Percentiles rank a stretch among this genome's conserved stretches.
phyloP scores from a whole-genome alignment of 768 basidiomycete species.

The Albatrellus ellisii region DNA sequence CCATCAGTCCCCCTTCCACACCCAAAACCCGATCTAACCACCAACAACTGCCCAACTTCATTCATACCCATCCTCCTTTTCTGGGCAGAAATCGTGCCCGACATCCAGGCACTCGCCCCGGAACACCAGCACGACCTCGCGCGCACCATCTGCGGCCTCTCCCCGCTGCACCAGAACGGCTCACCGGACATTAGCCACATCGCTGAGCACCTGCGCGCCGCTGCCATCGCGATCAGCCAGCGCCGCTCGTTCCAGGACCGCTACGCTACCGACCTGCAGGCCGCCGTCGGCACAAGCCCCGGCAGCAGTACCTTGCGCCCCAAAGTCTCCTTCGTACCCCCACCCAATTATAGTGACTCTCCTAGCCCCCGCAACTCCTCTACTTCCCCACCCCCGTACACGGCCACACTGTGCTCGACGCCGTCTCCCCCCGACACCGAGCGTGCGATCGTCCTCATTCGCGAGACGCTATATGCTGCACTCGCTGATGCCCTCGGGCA shows the following conservation, averaged over 20 bases:
- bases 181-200: slow-evolving; percentile 39
- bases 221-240: slow-evolving; percentile 81
- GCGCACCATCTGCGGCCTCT: slow-evolving; percentile 60
- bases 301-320: slow-evolving; percentile 22
- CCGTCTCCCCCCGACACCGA: slow-evolving; percentile 21
- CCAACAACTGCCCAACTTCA: slow-evolving; percentile 51
- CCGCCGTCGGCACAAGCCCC: slow-evolving; percentile 57
- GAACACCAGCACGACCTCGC: slow-evolving; percentile 75
- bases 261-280: slow-evolving; percentile 63
- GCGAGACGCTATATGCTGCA: slow-evolving; percentile 78
- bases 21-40: slow-evolving; percentile 45
- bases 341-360: too few species aligned
- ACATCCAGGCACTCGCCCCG: slow-evolving; percentile 47
- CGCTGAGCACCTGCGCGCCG: slow-evolving; percentile 70
- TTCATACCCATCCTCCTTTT: slow-evolving; percentile 60
- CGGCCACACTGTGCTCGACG: slow-evolving; percentile 11
- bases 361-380: too few species aligned
- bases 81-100: slow-evolving; percentile 55
- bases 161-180: too few species aligned
- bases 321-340: slow-evolving; percentile 56
- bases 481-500: slow-evolving; percentile 56
- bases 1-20: slow-evolving; percentile 74
- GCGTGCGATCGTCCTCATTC: slow-evolving; percentile 66
- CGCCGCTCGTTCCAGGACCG: slow-evolving; percentile 73
- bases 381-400: slow-evolving; percentile 50